Percentiles rank a stretch among this genome's conserved stretches.
Evolutionary conservation across 352 stramenopile species (phyloP).

Genomic region (Albugo candida): DNA sequence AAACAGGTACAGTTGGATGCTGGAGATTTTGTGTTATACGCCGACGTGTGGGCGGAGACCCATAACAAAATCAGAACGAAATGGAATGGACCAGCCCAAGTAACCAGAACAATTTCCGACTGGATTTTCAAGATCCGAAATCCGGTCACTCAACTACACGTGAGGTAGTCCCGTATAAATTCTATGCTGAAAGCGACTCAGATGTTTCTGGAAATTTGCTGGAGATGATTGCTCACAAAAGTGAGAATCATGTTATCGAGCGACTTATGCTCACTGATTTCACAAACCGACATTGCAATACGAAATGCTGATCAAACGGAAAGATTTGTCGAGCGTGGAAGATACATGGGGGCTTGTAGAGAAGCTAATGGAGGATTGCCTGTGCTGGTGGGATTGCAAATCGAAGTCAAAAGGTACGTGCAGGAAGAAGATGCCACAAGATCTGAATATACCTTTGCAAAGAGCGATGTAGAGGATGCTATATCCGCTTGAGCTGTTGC

Average conservation of each 20-base stretch:
- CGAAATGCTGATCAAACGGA: conserved; percentile 4
- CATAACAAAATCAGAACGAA: conserved; percentile 5
- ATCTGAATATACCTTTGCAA: neutral
- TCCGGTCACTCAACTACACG: conserved; percentile 2
- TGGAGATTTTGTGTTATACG: no score
- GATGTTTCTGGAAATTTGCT: conserved; percentile 7
- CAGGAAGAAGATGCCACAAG: neutral
- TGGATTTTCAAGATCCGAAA: conserved; percentile 9
- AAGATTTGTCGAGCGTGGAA: conserved; percentile 4
- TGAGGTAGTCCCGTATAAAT: conserved; percentile 3
- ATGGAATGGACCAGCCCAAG: conserved; percentile 8
- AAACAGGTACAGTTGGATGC: no score
- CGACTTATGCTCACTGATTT: neutral
- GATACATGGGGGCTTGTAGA: conserved; percentile 6
- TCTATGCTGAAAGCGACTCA: conserved; percentile 5
- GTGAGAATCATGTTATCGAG: conserved; percentile 8
- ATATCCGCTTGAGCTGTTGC: no score
- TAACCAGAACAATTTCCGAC: conserved; percentile 2
- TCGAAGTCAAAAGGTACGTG: neutral
- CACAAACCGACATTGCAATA: neutral
- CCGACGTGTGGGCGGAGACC: conserved; percentile 2
- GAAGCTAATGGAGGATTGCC: conserved; percentile 7
- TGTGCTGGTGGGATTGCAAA: neutral
- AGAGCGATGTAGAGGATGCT: neutral
- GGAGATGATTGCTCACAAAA: conserved; percentile 7